These are phyloP conservation scores for Russula sp. DNA, from an alignment of 768 basidiomycete species.

Conservation along the genomic window DNA sequence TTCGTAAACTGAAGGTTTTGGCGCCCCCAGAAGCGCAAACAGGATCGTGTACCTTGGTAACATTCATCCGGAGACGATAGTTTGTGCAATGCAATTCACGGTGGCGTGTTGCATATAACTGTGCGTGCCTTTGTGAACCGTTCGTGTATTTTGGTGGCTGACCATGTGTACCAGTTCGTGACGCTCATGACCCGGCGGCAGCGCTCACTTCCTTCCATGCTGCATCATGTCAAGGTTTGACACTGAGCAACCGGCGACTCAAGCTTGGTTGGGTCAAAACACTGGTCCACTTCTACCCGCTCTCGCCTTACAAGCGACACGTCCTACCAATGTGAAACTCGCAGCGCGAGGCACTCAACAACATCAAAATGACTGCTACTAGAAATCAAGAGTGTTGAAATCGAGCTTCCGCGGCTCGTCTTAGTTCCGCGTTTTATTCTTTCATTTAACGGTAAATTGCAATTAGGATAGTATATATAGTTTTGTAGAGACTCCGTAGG, in stretches of 20 bases:
- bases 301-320: too few species aligned
- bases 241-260: slow-evolving; percentile 85
- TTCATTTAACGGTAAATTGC: too few species aligned
- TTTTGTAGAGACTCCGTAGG: too few species aligned
- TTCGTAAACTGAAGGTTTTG: slow-evolving; percentile 38
- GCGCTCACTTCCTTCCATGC: slow-evolving; percentile 94
- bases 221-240: slow-evolving; percentile 82
- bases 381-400: too few species aligned
- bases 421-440: too few species aligned
- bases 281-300: slow-evolving; percentile 80
- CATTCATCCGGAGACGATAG: slow-evolving; percentile 97
- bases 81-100: slow-evolving; percentile 91
- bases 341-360: too few species aligned
- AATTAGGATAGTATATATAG: too few species aligned
- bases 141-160: background rate
- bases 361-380: too few species aligned
- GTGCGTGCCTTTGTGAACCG: slow-evolving; percentile 39
- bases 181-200: slow-evolving; percentile 93
- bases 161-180: slow-evolving; percentile 56
- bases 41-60: slow-evolving; percentile 94
- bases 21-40: slow-evolving; percentile 58
- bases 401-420: too few species aligned
- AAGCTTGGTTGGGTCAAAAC: slow-evolving; percentile 98
- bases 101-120: slow-evolving; percentile 94
- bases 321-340: too few species aligned